Percentiles rank a stretch among this genome's conserved stretches.
Evolutionary conservation across 2,329 filamentous ascomycete species (phyloP).

Genomic region (Knufia petricola): DNA sequence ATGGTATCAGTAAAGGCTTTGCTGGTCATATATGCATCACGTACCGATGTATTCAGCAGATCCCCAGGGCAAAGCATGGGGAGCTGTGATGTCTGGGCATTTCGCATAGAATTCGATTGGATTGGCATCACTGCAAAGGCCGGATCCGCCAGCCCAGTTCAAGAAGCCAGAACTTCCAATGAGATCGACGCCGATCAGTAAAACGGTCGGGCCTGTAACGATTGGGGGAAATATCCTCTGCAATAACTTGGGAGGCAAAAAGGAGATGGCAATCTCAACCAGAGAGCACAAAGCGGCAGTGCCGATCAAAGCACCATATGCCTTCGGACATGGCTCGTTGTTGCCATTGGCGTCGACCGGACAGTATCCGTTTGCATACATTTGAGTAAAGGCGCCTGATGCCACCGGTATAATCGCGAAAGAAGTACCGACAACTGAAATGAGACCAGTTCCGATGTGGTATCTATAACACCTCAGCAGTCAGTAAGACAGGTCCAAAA

Average conservation of each 20-base stretch:
- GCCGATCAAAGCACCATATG: slow-evolving; percentile 56
- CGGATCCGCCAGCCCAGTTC: slow-evolving; percentile 59
- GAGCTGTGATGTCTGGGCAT: slow-evolving; percentile 50
- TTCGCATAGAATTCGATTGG: slow-evolving; percentile 43
- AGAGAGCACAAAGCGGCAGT: slow-evolving; percentile 41
- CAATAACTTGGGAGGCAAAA: slow-evolving; percentile 50
- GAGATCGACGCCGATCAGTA: slow-evolving; percentile 57
- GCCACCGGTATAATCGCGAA: slow-evolving; percentile 59
- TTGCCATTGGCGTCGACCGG: slow-evolving; percentile 48
- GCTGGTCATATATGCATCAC: too few species aligned
- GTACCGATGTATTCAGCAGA: slow-evolving; percentile 57
- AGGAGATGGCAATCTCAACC: slow-evolving; percentile 55
- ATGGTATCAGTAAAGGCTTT: too few species aligned
- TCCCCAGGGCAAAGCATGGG: slow-evolving; percentile 53
- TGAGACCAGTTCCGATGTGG: slow-evolving; percentile 54
- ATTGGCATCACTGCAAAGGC: slow-evolving; percentile 34
- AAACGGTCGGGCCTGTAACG: slow-evolving; percentile 58
- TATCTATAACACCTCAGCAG: too few species aligned
- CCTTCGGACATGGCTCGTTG: slow-evolving; percentile 52
- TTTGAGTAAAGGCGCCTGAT: slow-evolving; percentile 51
- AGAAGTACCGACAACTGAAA: slow-evolving; percentile 59
- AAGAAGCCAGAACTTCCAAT: slow-evolving; percentile 54
- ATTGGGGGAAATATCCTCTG: slow-evolving; percentile 58
- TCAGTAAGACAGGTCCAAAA: too few species aligned
- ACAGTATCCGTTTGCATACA: slow-evolving; percentile 57